Base-by-base conservation (phyloP, 1,139 yeast species). In the Debaryomyces coudertii region DNA sequence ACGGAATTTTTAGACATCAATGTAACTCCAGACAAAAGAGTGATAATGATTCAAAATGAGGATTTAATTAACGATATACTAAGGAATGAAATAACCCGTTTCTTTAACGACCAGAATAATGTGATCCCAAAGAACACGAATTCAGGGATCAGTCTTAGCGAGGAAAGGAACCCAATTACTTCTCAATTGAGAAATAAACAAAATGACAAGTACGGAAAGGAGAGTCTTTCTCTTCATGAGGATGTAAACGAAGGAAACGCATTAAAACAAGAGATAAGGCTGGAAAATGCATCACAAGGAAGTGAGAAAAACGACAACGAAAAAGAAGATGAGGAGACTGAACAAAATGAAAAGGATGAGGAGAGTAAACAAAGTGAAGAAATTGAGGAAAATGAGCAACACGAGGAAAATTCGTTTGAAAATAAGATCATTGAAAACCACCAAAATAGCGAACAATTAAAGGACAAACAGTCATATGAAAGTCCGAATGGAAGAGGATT, bases 1-100 rank as follows among this genome's bases (percentile, higher is more conserved):
- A 73, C 86, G 0, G 58, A 63, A 18, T 68, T 73, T 18, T 63
- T 88, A 30, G 99, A 93, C 66, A 76, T 93, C 15, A 93, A 93
- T 63, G 86, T 95, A 1, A 84, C 96, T 0, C 99, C 99, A 0
- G 97, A 93, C 60, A 93, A 93, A 60, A 71, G 95, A 40, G 79
- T 82, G 2, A 73, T 93, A 2, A 60, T 89, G 54, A 61, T 93
- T 1, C 92, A 86, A 47, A 75, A 82, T 50, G 97, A 92, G 61
- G 63, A 66, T 4, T 63, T 66, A 11, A 61, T 90, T 1, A 56
- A 87, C 7, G 87, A 84, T 33, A 64, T 67, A 1, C 55, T 90
- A 2, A 68, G 77, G 46, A 71, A 65, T 22, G 61, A 65, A 30
- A 52, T 85, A 20, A 54, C 58, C 1, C 58, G 62, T 1, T 73